These are phyloP conservation scores for Ustilago curta DNA, from an alignment of 1,284 basidiomycete species.

Conservation along the genomic window DNA sequence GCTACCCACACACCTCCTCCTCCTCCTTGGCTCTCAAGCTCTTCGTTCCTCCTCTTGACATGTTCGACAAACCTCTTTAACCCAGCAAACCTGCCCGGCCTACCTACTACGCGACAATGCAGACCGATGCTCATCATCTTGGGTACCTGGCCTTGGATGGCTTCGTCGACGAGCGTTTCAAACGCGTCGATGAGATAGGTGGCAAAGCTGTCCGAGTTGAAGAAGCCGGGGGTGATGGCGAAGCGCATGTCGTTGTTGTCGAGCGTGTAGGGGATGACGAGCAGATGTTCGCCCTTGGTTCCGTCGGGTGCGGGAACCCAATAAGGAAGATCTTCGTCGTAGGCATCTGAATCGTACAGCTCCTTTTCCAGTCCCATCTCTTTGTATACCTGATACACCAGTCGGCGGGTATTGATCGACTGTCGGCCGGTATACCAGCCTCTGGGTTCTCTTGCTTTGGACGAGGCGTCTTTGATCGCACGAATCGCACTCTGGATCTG, in stretches of 20 bases:
- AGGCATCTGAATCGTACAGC: constrained; percentile 66
- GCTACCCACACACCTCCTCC: constrained; percentile 71
- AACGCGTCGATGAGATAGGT: constrained; percentile 70
- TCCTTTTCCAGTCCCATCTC: constrained; percentile 51
- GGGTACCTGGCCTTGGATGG: constrained; percentile 51
- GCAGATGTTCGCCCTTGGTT: constrained; percentile 57
- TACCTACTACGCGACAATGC: constrained; percentile 70
- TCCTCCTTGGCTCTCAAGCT: constrained; percentile 35
- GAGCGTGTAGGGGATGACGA: constrained; percentile 70
- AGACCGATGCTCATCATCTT: constrained; percentile 71
- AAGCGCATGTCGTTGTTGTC: constrained; percentile 71
- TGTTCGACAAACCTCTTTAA: constrained; percentile 70
- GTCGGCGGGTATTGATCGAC: constrained; percentile 62
- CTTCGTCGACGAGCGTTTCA: constrained; percentile 69
- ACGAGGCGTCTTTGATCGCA: constrained; percentile 63
- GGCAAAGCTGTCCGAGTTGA: constrained; percentile 68
- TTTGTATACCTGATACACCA: constrained; percentile 68
- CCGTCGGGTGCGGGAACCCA: constrained; percentile 67
- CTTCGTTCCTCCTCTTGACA: constrained; percentile 57
- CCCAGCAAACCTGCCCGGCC: constrained; percentile 70
- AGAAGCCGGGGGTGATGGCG: constrained; percentile 69
- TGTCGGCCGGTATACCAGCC: constrained; percentile 71
- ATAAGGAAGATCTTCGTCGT: constrained; percentile 71
- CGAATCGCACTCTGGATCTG: constrained; percentile 68
- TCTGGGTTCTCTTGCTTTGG: constrained; percentile 55